phyloP scores from a whole-genome alignment of 805 yeast species.

The Clavispora asparagi region DNA sequence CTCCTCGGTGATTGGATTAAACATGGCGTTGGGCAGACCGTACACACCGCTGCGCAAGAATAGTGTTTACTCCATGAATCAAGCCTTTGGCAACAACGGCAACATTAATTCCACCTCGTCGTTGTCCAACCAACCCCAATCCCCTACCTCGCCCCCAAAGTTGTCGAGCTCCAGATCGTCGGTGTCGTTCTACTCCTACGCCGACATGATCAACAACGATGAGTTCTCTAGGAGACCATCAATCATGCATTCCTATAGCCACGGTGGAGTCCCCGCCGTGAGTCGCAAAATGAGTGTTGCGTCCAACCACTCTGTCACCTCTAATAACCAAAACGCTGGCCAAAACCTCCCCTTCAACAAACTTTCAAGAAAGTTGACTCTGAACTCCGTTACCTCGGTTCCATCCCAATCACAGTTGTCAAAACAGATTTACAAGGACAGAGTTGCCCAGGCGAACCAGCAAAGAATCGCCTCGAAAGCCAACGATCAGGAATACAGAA shows the following conservation, averaged over 20 bases:
- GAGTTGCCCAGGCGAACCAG: neutral
- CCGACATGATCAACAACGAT: slow-evolving; percentile 71
- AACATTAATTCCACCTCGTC: slow-evolving; percentile 5
- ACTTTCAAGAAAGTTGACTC: slow-evolving; percentile 8
- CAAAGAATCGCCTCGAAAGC: neutral
- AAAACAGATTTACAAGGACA: slow-evolving; percentile 15
- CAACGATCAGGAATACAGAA: neutral
- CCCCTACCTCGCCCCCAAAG: slow-evolving; percentile 38
- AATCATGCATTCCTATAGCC: slow-evolving; percentile 34
- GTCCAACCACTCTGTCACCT: slow-evolving; percentile 8
- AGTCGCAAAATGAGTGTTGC: slow-evolving; percentile 18
- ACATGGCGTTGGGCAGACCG: slow-evolving; percentile 45
- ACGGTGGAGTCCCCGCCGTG: slow-evolving; percentile 26
- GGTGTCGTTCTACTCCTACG: slow-evolving; percentile 65
- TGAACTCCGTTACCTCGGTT: slow-evolving; percentile 1
- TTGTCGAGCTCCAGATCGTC: slow-evolving; percentile 31
- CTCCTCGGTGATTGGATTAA: slow-evolving; percentile 45
- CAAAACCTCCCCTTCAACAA: slow-evolving; percentile 5
- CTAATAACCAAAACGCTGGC: neutral
- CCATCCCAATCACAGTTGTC: slow-evolving; percentile 19
- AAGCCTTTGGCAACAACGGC: slow-evolving; percentile 9
- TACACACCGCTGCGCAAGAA: slow-evolving; percentile 37
- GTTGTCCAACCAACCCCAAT: slow-evolving; percentile 13
- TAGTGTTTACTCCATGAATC: slow-evolving; percentile 15
- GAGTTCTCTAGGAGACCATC: slow-evolving; percentile 62